Percentiles rank a stretch among this genome's conserved stretches.
These are phyloP conservation scores for Pythium grandisporangium DNA, from an alignment of 352 stramenopile genomes.

Conservation along the genomic window DNA sequence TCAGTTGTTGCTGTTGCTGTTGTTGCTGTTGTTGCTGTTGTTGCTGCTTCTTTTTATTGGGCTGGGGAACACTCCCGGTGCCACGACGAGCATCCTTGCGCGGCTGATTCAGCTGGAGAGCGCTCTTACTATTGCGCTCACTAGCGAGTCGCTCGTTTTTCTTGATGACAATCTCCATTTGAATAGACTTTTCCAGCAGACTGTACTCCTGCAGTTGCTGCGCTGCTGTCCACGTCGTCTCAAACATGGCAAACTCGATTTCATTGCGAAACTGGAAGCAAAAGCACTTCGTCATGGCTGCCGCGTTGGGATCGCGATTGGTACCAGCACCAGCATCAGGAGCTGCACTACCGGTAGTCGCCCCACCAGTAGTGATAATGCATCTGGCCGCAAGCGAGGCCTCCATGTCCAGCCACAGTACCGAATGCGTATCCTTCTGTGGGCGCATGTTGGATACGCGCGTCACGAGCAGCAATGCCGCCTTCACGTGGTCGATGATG, in stretches of 20 bases:
- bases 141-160: too few relatives aligned
- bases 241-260: conserved; percentile 50
- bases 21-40: too few relatives aligned
- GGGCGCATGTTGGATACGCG: conserved; percentile 27
- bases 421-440: conserved; percentile 25
- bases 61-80: too few relatives aligned
- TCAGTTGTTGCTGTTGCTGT: too few relatives aligned
- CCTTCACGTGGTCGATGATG: conserved; percentile 37
- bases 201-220: conserved; percentile 28
- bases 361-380: too few relatives aligned
- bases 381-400: background rate
- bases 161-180: conserved; percentile 44
- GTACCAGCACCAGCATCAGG: conserved; percentile 6
- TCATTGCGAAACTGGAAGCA: conserved; percentile 58
- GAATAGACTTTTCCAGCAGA: conserved; percentile 36
- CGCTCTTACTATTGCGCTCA: too few relatives aligned
- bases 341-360: background rate
- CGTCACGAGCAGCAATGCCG: conserved; percentile 42
- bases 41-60: too few relatives aligned
- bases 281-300: conserved; percentile 23
- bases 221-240: conserved; percentile 19
- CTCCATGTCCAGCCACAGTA: conserved; percentile 33
- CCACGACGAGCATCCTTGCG: too few relatives aligned
- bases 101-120: too few relatives aligned
- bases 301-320: background rate